Base-by-base conservation (phyloP, 148 eudicot genomes). In the Camellia japonica region DNA sequence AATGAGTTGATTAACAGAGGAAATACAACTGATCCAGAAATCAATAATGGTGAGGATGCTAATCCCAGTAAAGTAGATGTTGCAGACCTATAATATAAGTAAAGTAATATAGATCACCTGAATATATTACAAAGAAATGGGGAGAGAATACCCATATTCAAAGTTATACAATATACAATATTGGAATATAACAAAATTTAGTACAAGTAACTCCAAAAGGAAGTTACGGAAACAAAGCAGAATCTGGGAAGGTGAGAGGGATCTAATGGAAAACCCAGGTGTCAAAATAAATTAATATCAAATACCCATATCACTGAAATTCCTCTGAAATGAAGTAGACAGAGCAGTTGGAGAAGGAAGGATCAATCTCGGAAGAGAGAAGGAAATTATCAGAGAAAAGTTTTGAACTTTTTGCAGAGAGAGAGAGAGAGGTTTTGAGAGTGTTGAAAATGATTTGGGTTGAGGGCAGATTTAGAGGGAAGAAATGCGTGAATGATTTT, bases 91-190 rank as follows among this genome's bases (percentile, higher is more conserved):
- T 15, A 73, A 76, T 38, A 76, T 64, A 82, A 84, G 81, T 73
- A 73, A 87, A 82, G 89, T 84, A 82, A 84, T 80, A 74, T 61
- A 87, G 58, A 82, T 82, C 78, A 85, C 84, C 78, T 42, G 81
- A 82, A 78, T 60, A 61, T 0, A 75, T 19, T 60, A 62, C 63
- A 70, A 12, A 11, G 20, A 75, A 60, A 60, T n/a, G 2, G 23
- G 47, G 16, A 60, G 23, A 59, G 5, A n/a, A 8, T 60, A 44
- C 15, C n/a, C 44, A 55, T 41, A 60, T 11, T 52, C 7, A 16
- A 59, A 43, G 67, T 30, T 18, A 43, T 46, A 61, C 8, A 75
- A 4, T 2, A 54, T 12, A 23, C 52, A 60, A 75, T 58, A 0
- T 30, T 30, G 30, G 30, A 75, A 59, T 42, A 16, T 10, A 61